phyloP scores from a whole-genome alignment of 2,329 filamentous ascomycete species.

The Fusarium scirpi region DNA sequence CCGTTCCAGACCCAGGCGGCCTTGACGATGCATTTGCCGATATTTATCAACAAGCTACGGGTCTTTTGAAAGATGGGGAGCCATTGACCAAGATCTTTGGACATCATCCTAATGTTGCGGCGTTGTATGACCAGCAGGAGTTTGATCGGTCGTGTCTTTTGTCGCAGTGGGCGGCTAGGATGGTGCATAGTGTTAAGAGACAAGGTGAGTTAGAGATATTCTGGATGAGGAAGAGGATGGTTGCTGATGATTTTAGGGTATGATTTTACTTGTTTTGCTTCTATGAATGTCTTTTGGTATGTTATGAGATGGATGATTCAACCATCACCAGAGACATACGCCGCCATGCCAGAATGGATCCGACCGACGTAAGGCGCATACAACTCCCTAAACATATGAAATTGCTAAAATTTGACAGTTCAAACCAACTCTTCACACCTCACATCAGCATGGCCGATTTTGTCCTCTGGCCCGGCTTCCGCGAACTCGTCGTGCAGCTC shows the following conservation, averaged over 20 bases:
- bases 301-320: constrained; percentile 29
- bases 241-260: background rate
- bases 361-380: background rate
- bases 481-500: constrained; percentile 18
- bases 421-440: constrained; percentile 5
- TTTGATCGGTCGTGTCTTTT: constrained; percentile 24
- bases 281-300: constrained; percentile 23
- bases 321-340: constrained; percentile 18
- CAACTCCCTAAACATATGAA: too few species aligned
- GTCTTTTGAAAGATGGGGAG: background rate
- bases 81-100: accelerated
- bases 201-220: constrained; percentile 1
- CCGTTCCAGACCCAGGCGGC: background rate
- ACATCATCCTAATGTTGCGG: background rate
- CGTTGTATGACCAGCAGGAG: constrained; percentile 6
- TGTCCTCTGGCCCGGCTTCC: constrained; percentile 14
- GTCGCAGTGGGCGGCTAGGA: constrained; percentile 27
- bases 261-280: constrained; percentile 26
- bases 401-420: accelerated
- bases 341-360: constrained; percentile 27
- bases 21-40: constrained; percentile 8
- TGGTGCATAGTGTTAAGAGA: constrained; percentile 24
- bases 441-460: constrained; percentile 28
- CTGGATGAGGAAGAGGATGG: too few species aligned
- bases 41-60: background rate